Percentiles rank a stretch among this genome's conserved stretches.
Conservation (phyloP, 1,139 yeast species). For the Suhomyces taliae region DNA sequence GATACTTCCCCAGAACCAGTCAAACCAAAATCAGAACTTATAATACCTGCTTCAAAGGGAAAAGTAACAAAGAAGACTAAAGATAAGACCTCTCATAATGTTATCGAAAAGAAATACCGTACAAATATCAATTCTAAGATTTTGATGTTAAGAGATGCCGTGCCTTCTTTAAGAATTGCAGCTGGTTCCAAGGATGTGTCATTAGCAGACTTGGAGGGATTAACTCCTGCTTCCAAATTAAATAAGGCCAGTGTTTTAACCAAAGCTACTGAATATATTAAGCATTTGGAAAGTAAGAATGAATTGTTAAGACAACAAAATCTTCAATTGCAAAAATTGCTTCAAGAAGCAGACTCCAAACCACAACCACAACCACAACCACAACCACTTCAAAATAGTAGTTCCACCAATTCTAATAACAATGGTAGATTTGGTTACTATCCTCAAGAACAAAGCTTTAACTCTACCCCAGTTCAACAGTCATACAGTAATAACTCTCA, state of each 20-base stretch:
- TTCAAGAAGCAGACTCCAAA: constrained; percentile 19
- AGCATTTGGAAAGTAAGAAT: constrained; percentile 75
- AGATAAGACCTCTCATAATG: constrained; percentile 72
- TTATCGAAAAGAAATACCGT: constrained; percentile 78
- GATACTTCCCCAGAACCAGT: constrained; percentile 36
- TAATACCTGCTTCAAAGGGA: constrained; percentile 4
- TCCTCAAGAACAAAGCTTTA: constrained; percentile 22
- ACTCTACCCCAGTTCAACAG: constrained; percentile 24
- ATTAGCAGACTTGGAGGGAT: constrained; percentile 68
- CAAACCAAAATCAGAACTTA: constrained; percentile 2
- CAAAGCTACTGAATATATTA: constrained; percentile 88
- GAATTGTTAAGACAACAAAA: constrained; percentile 56
- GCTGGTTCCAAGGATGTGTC: constrained; percentile 41
- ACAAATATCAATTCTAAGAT: constrained; percentile 77
- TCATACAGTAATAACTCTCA: constrained; percentile 13
- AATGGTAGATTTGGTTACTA: constrained; percentile 24
- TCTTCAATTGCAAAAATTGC: constrained; percentile 43
- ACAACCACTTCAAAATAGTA: constrained; percentile 2
- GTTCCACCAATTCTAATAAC: constrained; percentile 3
- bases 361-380: constrained; percentile 7
- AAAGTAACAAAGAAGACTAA: constrained; percentile 39
- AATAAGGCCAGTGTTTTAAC: constrained; percentile 87
- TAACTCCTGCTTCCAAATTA: constrained; percentile 81
- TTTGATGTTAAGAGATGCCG: constrained; percentile 69
- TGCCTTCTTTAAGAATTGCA: constrained; percentile 59